Evolutionary conservation across 2,329 filamentous ascomycete genomes (phyloP), one percentile per base, ranked within the genome.

Genomic region (Tolypocladium tropicale): DNA sequence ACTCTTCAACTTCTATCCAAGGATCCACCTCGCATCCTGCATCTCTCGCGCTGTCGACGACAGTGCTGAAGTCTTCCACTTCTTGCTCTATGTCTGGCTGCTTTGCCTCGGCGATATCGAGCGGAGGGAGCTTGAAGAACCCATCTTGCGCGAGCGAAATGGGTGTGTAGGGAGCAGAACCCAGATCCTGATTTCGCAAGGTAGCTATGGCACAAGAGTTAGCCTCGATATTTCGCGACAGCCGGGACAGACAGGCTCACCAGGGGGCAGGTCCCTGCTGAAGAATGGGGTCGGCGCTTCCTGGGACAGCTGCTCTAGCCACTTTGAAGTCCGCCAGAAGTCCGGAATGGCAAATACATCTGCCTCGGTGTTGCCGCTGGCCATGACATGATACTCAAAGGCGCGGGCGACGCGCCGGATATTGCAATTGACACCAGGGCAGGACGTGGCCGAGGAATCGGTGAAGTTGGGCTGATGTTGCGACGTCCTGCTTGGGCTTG

Each of bases 311-410:
- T 66, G 59, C 9, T 75, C 68, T 39, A 80, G 69, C 68, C 78
- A 78, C 61, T 71, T 75, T 2, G 84, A 82, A 30, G 76, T 71
- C 55, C 73, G 74, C 78, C 79, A 83, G 58, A 88, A 78, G 64
- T 85, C 76, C 41, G 82, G 82, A 50, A 84, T 82, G 41, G 79
- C 78, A 65, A 89, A 89, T 34, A 85, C 77, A 64, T 85, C 71
- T 52, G 79, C 74, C 55, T 70, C 65, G 43, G 77, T 72, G 58
- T 76, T 69, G 54, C 76, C 68, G 58, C 72, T 57, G 58, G 60
- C 60, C 69, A 72, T 72, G 57, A 56, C 65, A 56, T 56, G 60
- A 65, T 63, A 33, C 41, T 43, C n/a, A 25, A 6, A 18, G 16
- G 37, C 16, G 12, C 12, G 21, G 23, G 25, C n/a, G 25, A 48